These are phyloP conservation scores for Solanum medicagineum DNA, from an alignment of 257 asterid species.

Conservation along the genomic window DNA sequence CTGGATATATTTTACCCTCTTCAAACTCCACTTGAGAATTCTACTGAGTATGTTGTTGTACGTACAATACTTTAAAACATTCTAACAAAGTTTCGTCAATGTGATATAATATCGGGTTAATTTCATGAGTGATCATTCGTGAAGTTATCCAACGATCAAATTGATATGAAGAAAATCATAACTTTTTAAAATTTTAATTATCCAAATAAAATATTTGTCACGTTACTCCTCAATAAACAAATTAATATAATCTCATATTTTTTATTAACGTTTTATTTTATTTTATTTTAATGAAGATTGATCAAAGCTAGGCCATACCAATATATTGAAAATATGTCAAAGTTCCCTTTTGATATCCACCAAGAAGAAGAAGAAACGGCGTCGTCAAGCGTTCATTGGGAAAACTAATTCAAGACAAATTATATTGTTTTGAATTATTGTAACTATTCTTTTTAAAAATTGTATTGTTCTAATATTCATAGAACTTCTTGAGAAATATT, in stretches of 20 bases:
- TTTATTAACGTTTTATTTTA: background rate
- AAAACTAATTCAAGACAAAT: background rate
- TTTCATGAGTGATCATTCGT: background rate
- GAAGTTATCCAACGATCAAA: background rate
- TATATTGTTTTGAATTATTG: background rate
- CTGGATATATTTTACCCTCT: too few species aligned
- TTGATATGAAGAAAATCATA: background rate
- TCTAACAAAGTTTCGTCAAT: background rate
- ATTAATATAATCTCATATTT: background rate
- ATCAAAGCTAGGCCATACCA: background rate
- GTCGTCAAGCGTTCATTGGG: background rate
- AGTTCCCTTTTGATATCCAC: background rate
- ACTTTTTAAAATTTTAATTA: background rate
- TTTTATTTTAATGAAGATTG: background rate
- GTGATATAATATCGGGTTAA: background rate
- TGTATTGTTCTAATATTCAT: background rate
- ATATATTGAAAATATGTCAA: background rate
- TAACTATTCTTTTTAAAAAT: background rate
- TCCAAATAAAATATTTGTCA: background rate
- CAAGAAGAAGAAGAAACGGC: background rate
- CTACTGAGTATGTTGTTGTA: too few species aligned
- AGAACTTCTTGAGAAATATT: background rate
- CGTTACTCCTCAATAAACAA: too few species aligned
- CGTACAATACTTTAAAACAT: background rate
- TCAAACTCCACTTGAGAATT: fast-evolving